Percentiles rank a stretch among this genome's conserved stretches.
phyloP scores from a whole-genome alignment of 257 asterid species.

The Solanum okadae region DNA sequence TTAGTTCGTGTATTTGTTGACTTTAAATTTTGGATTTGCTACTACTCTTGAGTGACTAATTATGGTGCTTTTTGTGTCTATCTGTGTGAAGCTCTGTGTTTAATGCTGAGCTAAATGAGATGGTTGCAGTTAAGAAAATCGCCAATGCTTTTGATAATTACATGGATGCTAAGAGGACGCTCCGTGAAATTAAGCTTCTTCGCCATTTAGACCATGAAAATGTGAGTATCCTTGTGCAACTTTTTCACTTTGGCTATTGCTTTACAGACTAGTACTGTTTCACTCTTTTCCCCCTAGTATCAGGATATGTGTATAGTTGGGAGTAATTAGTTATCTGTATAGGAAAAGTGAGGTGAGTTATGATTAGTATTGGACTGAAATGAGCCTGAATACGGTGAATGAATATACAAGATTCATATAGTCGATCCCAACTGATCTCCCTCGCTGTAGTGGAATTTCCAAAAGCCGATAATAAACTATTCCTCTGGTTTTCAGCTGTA shows the following conservation, averaged over 20 bases:
- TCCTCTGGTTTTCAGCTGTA: not conserved
- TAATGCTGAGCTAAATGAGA: constrained; percentile 83
- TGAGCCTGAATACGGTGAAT: not conserved
- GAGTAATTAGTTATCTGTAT: not conserved
- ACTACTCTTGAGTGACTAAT: not conserved
- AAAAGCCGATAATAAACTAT: not conserved
- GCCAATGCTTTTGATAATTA: constrained; percentile 85
- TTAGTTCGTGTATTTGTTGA: not conserved
- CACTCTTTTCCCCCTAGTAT: not conserved
- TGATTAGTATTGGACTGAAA: not conserved
- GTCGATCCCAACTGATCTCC: not conserved
- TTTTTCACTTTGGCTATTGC: not conserved
- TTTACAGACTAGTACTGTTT: not conserved
- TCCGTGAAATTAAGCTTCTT: constrained; percentile 93
- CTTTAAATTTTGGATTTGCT: not conserved
- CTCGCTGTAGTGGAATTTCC: not conserved
- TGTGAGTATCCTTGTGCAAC: constrained; percentile 20
- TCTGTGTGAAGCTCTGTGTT: constrained; percentile 55
- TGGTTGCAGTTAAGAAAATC: constrained; percentile 95
- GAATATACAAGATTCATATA: not conserved
- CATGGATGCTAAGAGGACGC: constrained; percentile 92
- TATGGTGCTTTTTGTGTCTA: not conserved
- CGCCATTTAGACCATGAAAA: constrained; percentile 95
- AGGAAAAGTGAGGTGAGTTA: not conserved
- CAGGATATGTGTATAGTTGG: not conserved